A percentile compares a stretch with the other conserved stretches of the same genome.
Evolutionary conservation across 495 filamentous ascomycete genomes (phyloP).

Genomic region (Glarea lozoyensis): DNA sequence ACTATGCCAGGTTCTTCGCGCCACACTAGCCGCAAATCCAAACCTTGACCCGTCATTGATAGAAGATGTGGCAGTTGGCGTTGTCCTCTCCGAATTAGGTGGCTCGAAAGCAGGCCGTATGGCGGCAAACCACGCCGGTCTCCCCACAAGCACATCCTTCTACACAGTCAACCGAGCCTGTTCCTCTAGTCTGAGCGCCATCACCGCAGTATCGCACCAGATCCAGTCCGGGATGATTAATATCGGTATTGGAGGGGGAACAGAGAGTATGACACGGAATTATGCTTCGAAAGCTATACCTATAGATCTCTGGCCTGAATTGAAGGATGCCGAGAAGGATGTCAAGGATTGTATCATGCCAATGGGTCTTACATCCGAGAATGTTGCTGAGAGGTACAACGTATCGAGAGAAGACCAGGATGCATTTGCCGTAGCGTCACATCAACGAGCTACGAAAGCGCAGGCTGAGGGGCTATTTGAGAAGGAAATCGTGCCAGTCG

Average conservation of each 20-base stretch:
- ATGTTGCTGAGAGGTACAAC: constrained; percentile 71
- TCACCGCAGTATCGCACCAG: constrained; percentile 59
- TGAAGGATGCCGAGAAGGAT: constrained; percentile 58
- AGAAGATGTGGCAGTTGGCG: constrained; percentile 77
- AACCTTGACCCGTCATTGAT: constrained; percentile 63
- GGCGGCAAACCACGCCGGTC: constrained; percentile 76
- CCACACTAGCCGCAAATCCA: constrained; percentile 67
- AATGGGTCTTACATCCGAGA: constrained; percentile 91
- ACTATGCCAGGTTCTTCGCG: constrained; percentile 70
- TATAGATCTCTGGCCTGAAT: constrained; percentile 63
- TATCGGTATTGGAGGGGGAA: constrained; percentile 79
- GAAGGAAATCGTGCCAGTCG: constrained; percentile 69
- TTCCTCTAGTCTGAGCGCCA: constrained; percentile 63
- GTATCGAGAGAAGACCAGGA: constrained; percentile 74
- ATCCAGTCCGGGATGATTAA: constrained; percentile 65
- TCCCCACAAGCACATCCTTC: constrained; percentile 63
- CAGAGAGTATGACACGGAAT: constrained; percentile 91
- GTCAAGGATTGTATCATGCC: constrained; percentile 82
- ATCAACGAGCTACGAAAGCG: constrained; percentile 61
- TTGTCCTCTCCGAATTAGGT: constrained; percentile 83
- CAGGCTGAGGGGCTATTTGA: constrained; percentile 62
- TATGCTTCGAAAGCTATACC: constrained; percentile 80
- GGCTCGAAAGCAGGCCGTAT: constrained; percentile 87
- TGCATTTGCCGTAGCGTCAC: constrained; percentile 65
- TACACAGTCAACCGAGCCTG: constrained; percentile 87